Evolutionary conservation across 148 eudicot species (phyloP).

Genomic region (Drosera capensis): DNA sequence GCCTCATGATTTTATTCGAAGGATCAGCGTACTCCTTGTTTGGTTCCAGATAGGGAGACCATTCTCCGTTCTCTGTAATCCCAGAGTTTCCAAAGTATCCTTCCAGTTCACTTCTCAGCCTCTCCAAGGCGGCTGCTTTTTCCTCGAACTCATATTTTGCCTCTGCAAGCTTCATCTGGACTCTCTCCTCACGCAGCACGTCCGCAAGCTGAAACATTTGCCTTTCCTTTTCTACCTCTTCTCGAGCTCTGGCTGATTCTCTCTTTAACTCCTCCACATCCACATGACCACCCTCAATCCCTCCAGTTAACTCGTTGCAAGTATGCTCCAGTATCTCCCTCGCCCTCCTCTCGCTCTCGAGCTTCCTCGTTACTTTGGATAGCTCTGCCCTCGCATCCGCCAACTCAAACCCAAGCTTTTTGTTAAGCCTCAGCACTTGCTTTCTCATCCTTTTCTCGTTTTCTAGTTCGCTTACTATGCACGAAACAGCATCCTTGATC

Average conservation of each 20-base stretch:
- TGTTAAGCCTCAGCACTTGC: slow-evolving; percentile 67
- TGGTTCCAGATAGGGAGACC: slow-evolving; percentile 5
- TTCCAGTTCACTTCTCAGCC: slow-evolving; percentile 50
- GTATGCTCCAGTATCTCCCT: slow-evolving; percentile 71
- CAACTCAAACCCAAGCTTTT: slow-evolving; percentile 65
- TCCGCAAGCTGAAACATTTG: slow-evolving; percentile 92
- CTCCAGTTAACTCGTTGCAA: slow-evolving; percentile 70
- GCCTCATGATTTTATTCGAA: slow-evolving; percentile 21
- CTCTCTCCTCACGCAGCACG: slow-evolving; percentile 74
- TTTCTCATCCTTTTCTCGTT: slow-evolving; percentile 55
- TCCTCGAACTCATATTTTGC: slow-evolving; percentile 80
- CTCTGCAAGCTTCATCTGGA: slow-evolving; percentile 85
- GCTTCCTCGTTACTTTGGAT: slow-evolving; percentile 29
- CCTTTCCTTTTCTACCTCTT: slow-evolving; percentile 74
- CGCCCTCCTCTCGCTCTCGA: slow-evolving; percentile 51
- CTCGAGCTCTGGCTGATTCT: slow-evolving; percentile 40
- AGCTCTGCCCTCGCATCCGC: slow-evolving; percentile 40
- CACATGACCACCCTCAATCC: slow-evolving; percentile 60
- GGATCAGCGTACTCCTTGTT: slow-evolving; percentile 30
- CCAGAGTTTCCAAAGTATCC: slow-evolving; percentile 17
- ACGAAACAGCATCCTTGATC: slow-evolving; percentile 31
- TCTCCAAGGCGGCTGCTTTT: slow-evolving; percentile 58
- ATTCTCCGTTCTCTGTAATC: slow-evolving; percentile 12
- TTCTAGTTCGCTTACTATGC: slow-evolving; percentile 45
- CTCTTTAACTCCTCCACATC: slow-evolving; percentile 60